Evolutionary conservation across 805 yeast genomes (phyloP), one percentile per base, ranked within the genome.

Genomic region (Saccharomyces jurei): DNA sequence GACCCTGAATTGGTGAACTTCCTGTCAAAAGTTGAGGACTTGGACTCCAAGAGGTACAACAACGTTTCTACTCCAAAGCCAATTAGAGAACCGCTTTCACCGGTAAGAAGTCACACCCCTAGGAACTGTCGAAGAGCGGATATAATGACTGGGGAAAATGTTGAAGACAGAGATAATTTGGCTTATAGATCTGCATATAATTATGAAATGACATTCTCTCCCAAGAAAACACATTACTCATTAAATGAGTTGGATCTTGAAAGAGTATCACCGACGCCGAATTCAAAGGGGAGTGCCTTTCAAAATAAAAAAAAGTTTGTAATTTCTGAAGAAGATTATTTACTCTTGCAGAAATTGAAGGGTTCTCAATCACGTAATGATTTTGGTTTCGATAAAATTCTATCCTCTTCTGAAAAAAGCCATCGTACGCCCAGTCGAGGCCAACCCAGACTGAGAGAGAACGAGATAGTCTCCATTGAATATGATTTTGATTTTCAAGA

Each of bases 171-270:
- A 4, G 22, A 36, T 4, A 54, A 58, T 17, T 56, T 65, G 46
- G 61, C 66, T 0, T 67, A 60, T 51, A 57, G 54, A 49, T 66
- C 71, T 27, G 71, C 70, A 2, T 68, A 67, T 50, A 68, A 63
- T 41, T 67, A 62, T 57, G 70, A 67, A 47, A 63, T 55, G 57
- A 60, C 69, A 1, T 66, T 65, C 41, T 63, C 69, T 4, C 67
- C 68, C 13, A 60, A 57, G 53, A 61, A 58, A 44, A 26, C 54
- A 2, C 50, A 46, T n/a, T 52, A 54, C 30, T 41, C 54, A 6
- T 14, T 51, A 29, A 51, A 44, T 21, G 54, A 57, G 3, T 28
- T 54, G n/a, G 53, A 48, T 26, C 51, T 57, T n/a, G 56, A 57
- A 26, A 6, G 28, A 10, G 31, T 17, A 31, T 28, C 29, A 11